Base-by-base conservation (phyloP, 345 rosid species). In the Eucalyptus sideroxylon region DNA sequence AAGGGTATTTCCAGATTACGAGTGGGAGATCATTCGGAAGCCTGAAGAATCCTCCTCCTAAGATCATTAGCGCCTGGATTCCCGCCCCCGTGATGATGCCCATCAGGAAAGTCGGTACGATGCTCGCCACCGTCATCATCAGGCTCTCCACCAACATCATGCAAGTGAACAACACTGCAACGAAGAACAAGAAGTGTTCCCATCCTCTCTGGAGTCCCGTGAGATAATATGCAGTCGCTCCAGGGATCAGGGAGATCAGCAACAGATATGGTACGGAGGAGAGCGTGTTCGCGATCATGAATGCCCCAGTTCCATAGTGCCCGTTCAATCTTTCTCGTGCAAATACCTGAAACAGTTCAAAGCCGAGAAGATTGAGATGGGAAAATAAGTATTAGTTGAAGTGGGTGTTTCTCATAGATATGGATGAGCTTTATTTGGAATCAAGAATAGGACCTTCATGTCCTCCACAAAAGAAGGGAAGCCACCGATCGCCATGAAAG, bases 311-410 rank as follows among this genome's bases (percentile, higher is more conserved):
- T 59, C 60, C 88, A 9, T 89, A 89, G 67, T 89, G 90, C 42
- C 90, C 90, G 23, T 86, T 89, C 42, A 86, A 31, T 62, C 88
- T 86, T 89, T 89, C 90, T 16, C 88, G 50, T 1, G 88, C 34
- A 59, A 89, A 89, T 77, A 95, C 90, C 94, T 94, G 89, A 40
- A 77, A 40, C 47, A 77, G 27, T 77, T 21, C 47, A 11, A 42
- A 26, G 47, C 47, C 83, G 30, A 50, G 31, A 86, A 31, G 65
- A n/a, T 51, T 86, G 65, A 50, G 34, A 86, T 86, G 30, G 27
- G 44, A 51, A 86, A 24, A 51, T 31, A 86, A 51, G 88, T 86
- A 31, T 86, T 11, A 51, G 45, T 50, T 86, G 6, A 34, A 51
- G 56, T 56, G 15, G 45, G 26, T 50, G 44, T 50, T 50, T n/a